Base-by-base conservation (phyloP, 2,329 filamentous ascomycete species). In the Beauveria scarabaeidicola region DNA sequence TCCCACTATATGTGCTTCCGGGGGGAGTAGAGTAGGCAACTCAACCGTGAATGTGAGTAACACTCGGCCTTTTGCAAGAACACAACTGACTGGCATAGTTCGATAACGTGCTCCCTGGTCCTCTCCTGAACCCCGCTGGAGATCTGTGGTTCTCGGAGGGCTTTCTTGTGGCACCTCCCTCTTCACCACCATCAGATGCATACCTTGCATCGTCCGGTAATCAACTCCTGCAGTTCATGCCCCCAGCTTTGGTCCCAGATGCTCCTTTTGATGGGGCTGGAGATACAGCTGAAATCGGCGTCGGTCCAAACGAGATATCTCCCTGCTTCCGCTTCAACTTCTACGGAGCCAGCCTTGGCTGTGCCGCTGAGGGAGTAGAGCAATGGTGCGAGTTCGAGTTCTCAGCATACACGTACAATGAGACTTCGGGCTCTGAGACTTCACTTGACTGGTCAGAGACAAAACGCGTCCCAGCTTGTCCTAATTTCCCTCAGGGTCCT, bases 131-230 rank as follows among this genome's bases (percentile, higher is more conserved):
- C 23, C 74, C 74, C 1, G 66, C 69, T 19, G 68, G 72, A 7
- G 71, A 73, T 51, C 67, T 75, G 29, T 76, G 74, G 74, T 76
- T 76, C 59, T 76, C 74, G 27, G 68, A 73, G 60, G 74, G 74
- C 2, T 76, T 76, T 59, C 64, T 74, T 6, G 66, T 76, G 51
- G 69, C 70, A 1, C 73, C 74, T 3, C 71, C 71, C 25, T 70
- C 71, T 9, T 65, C 68, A 3, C 66, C 71, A 38, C 63, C 67
- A 21, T 61, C 66, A 11, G 68, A 73, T 41, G 69, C 71, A 1
- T 76, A 72, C 44, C 61, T 69, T 13, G 68, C 74, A 11, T 73
- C 74, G 3, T 76, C 74, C 15, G 74, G 74, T 9, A 69, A 71
- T 11, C 73, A 74, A 41, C 66, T 76, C 1, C 66, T 75, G 2